Conservation (phyloP, 345 rosid species). For the Ricinus communis region DNA sequence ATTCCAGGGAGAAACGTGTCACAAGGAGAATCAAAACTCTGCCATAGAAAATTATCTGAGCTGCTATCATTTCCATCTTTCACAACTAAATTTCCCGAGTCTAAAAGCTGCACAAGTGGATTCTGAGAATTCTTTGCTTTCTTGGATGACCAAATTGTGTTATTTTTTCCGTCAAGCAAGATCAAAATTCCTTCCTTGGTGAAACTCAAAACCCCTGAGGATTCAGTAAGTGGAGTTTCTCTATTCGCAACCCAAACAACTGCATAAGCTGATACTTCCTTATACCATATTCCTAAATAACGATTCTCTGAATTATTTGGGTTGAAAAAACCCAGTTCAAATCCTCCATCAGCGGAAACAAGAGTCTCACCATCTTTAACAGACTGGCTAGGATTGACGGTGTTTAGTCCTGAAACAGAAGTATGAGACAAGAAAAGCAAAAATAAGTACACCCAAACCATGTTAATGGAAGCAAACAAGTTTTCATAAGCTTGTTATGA, state of each 20-base stretch:
- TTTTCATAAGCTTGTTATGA: too few relatives aligned
- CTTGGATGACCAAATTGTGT: neutral
- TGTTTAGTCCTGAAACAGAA: slow-evolving; percentile 7
- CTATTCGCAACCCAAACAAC: slow-evolving; percentile 34
- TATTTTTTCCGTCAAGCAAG: neutral
- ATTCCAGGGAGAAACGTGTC: slow-evolving; percentile 23
- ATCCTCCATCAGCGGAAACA: slow-evolving; percentile 15
- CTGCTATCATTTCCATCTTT: neutral
- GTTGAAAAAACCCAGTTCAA: slow-evolving; percentile 33
- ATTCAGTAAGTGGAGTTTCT: neutral
- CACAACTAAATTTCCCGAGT: slow-evolving; percentile 25
- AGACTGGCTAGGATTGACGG: slow-evolving; percentile 1
- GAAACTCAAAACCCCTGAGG: slow-evolving; percentile 12
- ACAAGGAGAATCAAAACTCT: slow-evolving; percentile 26
- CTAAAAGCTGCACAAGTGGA: slow-evolving; percentile 10
- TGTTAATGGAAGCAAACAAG: neutral
- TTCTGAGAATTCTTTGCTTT: neutral
- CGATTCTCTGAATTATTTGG: slow-evolving; percentile 12
- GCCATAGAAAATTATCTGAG: slow-evolving; percentile 13
- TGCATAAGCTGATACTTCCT: neutral
- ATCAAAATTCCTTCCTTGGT: slow-evolving; percentile 3
- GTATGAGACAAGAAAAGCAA: neutral
- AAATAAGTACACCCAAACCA: too few relatives aligned
- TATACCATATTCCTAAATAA: slow-evolving; percentile 33
- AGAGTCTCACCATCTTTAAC: slow-evolving; percentile 21